A percentile compares a stretch with the other conserved stretches of the same genome.
These are phyloP conservation scores for Xylaria flabelliformis DNA, from an alignment of 495 filamentous ascomycete species.

Conservation along the genomic window DNA sequence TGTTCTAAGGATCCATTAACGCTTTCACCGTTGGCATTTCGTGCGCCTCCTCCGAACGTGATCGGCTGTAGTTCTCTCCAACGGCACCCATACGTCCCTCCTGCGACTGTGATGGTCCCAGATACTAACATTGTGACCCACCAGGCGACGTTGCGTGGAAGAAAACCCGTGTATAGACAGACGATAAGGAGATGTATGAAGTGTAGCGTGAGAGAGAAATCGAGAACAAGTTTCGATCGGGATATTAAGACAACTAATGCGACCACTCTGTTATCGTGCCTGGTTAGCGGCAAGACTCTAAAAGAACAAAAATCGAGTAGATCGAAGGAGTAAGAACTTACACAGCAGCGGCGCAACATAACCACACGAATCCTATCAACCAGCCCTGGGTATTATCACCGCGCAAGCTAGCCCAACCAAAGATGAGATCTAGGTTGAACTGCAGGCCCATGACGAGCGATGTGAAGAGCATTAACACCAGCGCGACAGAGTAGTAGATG, in stretches of 20 bases:
- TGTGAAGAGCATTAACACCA: constrained; percentile 85
- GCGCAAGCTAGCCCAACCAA: constrained; percentile 81
- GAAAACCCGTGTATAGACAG: constrained; percentile 71
- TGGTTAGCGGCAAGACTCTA: not conserved
- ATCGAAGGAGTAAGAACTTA: constrained; percentile 49
- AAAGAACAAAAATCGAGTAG: not conserved
- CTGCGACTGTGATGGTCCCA: constrained; percentile 68
- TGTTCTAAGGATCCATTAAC: constrained; percentile 28
- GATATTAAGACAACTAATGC: constrained; percentile 81
- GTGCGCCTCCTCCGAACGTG: constrained; percentile 71
- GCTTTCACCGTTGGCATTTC: constrained; percentile 29
- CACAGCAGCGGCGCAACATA: constrained; percentile 80
- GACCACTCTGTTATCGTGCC: constrained; percentile 62
- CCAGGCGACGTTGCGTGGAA: constrained; percentile 83
- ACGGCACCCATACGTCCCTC: constrained; percentile 89
- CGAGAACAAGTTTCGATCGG: constrained; percentile 87
- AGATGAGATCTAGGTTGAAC: constrained; percentile 73
- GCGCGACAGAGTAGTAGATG: constrained; percentile 78
- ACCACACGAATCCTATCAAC: constrained; percentile 87
- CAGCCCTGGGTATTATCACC: constrained; percentile 93
- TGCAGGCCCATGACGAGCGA: constrained; percentile 77
- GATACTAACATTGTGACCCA: constrained; percentile 80
- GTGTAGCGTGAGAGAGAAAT: constrained; percentile 91
- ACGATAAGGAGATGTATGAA: constrained; percentile 82
- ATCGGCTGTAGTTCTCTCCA: constrained; percentile 90